Base-by-base conservation (phyloP, 495 filamentous ascomycete species). In the Monascus purpureus region DNA sequence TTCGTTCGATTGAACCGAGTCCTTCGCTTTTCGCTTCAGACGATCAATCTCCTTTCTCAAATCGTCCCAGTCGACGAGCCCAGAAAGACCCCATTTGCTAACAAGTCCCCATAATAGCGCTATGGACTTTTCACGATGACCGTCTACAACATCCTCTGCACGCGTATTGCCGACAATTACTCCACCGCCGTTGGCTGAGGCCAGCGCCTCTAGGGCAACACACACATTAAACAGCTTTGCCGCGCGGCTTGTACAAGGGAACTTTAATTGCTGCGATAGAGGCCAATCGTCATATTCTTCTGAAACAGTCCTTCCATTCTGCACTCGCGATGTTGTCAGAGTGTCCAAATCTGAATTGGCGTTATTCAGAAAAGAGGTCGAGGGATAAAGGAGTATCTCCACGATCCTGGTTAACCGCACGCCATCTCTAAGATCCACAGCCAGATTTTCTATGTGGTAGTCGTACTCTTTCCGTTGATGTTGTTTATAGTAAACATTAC, bases 101-200 rank as follows among this genome's bases (percentile, higher is more conserved):
- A 80, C 65, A 19, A 81, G 53, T 11, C 57, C 53, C 75, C 73
- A 79, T 8, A 81, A 52, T 12, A 81, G 55, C 1, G 62, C 61
- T 13, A 80, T 57, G 2, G 75, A 79, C 50, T 71, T 79, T 41
- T 81, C 76, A 17, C 76, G 66, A 37, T 77, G 68, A 4, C 76
- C 76, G 40, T 80, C 67, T 4, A 80, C 70, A 25, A 80, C 72
- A 25, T 81, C 73, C 27, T 73, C 70, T 1, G 75, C 60, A 13
- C 49, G 59, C 13, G 74, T 42, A n/a, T 52, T 45, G 13, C 51
- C 39, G 12, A 61, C 36, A 17, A 64, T 46, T 3, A 35, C 24
- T 2, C 38, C 43, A 6, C 59, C 47, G 2, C 60, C 59, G 11
- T 45, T 42, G 3, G 61, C 47, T 8, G 57, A 56, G 3, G 46